Evolutionary conservation across 495 filamentous ascomycete species (phyloP), one percentile per base, ranked within the genome.

Genomic region (Penicillium cinerascens): DNA sequence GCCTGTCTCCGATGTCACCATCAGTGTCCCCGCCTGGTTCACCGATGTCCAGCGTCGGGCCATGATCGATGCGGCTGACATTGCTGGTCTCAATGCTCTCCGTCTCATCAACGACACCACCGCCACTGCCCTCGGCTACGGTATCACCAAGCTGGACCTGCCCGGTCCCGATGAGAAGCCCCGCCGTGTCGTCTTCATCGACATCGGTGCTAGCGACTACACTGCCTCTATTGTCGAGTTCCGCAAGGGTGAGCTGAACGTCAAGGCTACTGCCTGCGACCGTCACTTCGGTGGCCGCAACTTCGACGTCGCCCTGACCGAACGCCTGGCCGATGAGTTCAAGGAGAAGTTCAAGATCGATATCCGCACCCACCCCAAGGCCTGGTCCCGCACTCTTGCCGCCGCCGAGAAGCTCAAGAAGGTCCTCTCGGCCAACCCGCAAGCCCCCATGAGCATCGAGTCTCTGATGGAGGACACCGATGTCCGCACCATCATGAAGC

Each of bases 331-430:
- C 48, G 84, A 87, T 62, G 95, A 97, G 70, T 97, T 97, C 78
- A 88, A 88, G 74, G 87, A 90, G 75, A 88, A 91, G 72, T 92
- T 88, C 78, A 90, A 86, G 80, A 85, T 93, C 54, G 87, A 96
- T 69, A 91, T 99, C 77, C 79, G 85, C 60, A 83, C 82, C 52
- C 90, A 97, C 77, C 78, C 83, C 54, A 96, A 97, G 80, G 93
- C 91, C 48, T 81, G 86, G 71, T 80, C 89, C 52, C 89, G 93
- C 65, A 88, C 95, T 61, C 75, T 87, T 13, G 85, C 90, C 47
- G 92, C 87, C 42, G 88, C 89, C 44, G 93, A 99, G 81, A 97
- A 96, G 82, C 68, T 96, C 65, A 99, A 99, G 90, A 97, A 97
- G 83, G 86, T 99, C 47, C 81, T 99, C 49, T 97, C 95, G 13